Conservation (phyloP, 192 early-diverging fungal species). For the Backusella westeae region DNA sequence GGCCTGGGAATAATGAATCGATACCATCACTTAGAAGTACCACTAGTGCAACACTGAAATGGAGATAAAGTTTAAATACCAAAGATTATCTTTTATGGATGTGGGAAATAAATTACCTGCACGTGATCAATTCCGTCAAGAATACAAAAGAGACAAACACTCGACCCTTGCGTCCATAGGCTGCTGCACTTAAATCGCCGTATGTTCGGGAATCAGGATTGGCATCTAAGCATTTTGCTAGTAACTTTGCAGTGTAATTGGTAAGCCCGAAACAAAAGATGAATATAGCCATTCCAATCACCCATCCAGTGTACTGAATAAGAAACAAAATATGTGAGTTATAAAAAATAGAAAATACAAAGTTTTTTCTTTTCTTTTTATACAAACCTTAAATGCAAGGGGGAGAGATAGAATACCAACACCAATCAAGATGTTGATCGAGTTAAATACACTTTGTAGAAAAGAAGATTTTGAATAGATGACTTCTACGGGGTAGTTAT, state of each 20-base stretch:
- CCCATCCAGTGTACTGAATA: constrained; percentile 53
- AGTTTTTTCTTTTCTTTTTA: not conserved
- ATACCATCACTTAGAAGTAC: constrained; percentile 40
- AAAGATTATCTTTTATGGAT: not conserved
- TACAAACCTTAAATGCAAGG: constrained; percentile 46
- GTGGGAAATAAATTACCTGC: constrained; percentile 26
- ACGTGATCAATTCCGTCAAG: constrained; percentile 37
- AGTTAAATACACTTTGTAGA: constrained; percentile 51
- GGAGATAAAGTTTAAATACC: constrained; percentile 9
- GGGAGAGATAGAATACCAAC: constrained; percentile 67
- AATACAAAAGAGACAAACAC: constrained; percentile 32
- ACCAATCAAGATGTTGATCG: constrained; percentile 62
- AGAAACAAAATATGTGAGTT: not conserved
- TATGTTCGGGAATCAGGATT: constrained; percentile 40
- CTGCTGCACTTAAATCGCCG: constrained; percentile 41
- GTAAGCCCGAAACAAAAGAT: constrained; percentile 41
- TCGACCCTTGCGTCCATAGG: constrained; percentile 34
- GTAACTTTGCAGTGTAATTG: constrained; percentile 59
- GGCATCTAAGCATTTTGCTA: constrained; percentile 48
- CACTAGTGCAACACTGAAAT: constrained; percentile 39
- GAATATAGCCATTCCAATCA: constrained; percentile 51
- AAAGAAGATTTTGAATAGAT: constrained; percentile 38
- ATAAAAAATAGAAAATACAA: not conserved
- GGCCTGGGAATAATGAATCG: constrained; percentile 32
- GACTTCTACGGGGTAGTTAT: constrained; percentile 21